These are phyloP conservation scores for Mucor circinelloides DNA, from an alignment of 371 early-diverging fungal species.

Conservation along the genomic window DNA sequence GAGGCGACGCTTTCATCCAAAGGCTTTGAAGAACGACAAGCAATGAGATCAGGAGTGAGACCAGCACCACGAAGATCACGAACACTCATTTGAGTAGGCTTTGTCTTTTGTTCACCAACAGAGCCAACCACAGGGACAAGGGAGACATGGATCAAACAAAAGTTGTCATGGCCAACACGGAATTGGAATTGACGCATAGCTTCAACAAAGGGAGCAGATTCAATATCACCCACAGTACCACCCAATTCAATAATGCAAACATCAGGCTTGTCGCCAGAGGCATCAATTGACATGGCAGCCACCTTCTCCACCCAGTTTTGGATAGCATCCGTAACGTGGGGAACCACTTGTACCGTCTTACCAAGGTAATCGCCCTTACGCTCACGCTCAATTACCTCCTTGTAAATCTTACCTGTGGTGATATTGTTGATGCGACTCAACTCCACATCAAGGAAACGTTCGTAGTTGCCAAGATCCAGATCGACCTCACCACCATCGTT, in stretches of 20 bases:
- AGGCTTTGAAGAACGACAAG: conserved; percentile 89
- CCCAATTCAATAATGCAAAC: conserved; percentile 99
- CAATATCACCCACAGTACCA: conserved; percentile 99
- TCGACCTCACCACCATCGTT: conserved; percentile 99
- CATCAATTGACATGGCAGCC: conserved; percentile 83
- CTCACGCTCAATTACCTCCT: conserved; percentile 91
- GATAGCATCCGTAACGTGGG: conserved; percentile 97
- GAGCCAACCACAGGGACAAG: conserved; percentile 96
- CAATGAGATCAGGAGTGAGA: conserved; percentile 96
- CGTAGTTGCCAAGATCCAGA: conserved; percentile 99
- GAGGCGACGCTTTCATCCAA: conserved; percentile 80
- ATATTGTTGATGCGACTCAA: conserved; percentile 97
- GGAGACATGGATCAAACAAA: conserved; percentile 96
- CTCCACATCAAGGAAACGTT: conserved; percentile 95
- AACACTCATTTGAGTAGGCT: conserved; percentile 97
- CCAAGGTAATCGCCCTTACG: conserved; percentile 97
- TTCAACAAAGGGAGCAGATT: conserved; percentile 98
- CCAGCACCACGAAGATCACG: conserved; percentile 96
- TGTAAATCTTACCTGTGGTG: conserved; percentile 98
- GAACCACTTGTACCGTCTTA: conserved; percentile 99
- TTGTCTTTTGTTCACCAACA: conserved; percentile 99
- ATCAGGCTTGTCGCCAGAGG: conserved; percentile 88
- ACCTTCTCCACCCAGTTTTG: conserved; percentile 98
- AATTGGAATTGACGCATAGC: conserved; percentile 99
- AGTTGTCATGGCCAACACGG: conserved; percentile 98